phyloP scores from a whole-genome alignment of 2,329 filamentous ascomycete genomes.

The Colletotrichum somersetense region DNA sequence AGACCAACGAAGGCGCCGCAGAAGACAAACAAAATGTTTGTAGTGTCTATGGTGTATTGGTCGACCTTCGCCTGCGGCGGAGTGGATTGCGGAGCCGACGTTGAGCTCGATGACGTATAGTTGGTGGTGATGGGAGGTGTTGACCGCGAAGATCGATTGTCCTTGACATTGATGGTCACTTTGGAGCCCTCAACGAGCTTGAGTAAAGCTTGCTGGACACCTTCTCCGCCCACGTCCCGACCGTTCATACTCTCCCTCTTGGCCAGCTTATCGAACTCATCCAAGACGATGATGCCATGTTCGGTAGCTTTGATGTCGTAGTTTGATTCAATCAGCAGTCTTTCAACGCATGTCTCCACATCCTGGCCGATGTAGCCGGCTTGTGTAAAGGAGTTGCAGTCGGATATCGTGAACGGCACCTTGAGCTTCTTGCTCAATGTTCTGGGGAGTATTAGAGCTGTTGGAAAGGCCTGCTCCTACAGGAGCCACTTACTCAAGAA shows the following conservation, averaged over 20 bases:
- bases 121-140: constrained; percentile 66
- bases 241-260: constrained; percentile 88
- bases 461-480: too few species aligned
- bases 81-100: constrained; percentile 59
- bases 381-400: constrained; percentile 96
- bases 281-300: constrained; percentile 92
- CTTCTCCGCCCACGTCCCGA: constrained; percentile 94
- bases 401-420: constrained; percentile 94
- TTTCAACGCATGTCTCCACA: constrained; percentile 94
- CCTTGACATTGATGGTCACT: constrained; percentile 90
- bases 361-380: constrained; percentile 98
- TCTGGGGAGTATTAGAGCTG: constrained; percentile 60
- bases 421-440: constrained; percentile 93
- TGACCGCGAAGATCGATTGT: constrained; percentile 71
- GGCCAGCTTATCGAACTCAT: constrained; percentile 98
- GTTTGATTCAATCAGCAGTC: constrained; percentile 89
- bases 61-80: constrained; percentile 67
- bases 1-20: constrained; percentile 95
- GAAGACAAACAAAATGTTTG: constrained; percentile 97
- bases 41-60: constrained; percentile 85
- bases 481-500: constrained; percentile 72
- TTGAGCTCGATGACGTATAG: constrained; percentile 61
- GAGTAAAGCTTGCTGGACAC: constrained; percentile 93
- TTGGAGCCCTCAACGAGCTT: constrained; percentile 98
- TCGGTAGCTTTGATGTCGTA: constrained; percentile 89